phyloP scores from a whole-genome alignment of 805 yeast species.

The Barnettozyma pratensis region DNA sequence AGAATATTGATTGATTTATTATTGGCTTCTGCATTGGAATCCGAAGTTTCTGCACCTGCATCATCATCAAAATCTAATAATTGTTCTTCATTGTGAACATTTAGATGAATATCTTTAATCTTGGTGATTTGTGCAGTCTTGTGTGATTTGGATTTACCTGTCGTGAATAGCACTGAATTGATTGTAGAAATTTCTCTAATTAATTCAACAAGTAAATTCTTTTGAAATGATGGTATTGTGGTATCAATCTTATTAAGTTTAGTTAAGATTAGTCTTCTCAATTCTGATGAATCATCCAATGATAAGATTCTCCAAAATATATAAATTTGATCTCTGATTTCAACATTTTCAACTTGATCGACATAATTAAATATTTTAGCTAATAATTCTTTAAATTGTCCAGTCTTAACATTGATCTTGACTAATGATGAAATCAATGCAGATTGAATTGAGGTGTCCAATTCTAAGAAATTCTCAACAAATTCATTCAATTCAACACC shows the following conservation, averaged over 20 bases:
- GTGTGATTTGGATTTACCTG: conserved; percentile 43
- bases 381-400: conserved; percentile 36
- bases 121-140: conserved; percentile 42
- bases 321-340: conserved; percentile 75
- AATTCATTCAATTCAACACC: conserved; percentile 40
- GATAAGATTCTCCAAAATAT: conserved; percentile 77
- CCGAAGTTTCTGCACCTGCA: conserved; percentile 10
- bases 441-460: conserved; percentile 57
- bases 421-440: conserved; percentile 58
- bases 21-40: conserved; percentile 6
- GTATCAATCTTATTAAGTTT: conserved; percentile 68
- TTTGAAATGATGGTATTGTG: conserved; percentile 67
- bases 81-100: conserved; percentile 82
- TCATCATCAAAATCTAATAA: conserved; percentile 82
- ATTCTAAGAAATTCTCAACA: conserved; percentile 49
- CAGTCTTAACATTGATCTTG: conserved; percentile 43
- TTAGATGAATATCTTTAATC: conserved; percentile 70
- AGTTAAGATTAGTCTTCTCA: conserved; percentile 47
- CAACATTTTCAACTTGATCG: conserved; percentile 62
- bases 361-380: conserved; percentile 65
- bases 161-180: conserved; percentile 86
- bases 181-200: conserved; percentile 75
- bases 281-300: conserved; percentile 30
- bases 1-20: conserved; percentile 39
- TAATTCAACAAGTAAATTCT: conserved; percentile 60